Conservation (phyloP, 2,329 filamentous ascomycete species). For the Annulohypoxylon truncatum region DNA sequence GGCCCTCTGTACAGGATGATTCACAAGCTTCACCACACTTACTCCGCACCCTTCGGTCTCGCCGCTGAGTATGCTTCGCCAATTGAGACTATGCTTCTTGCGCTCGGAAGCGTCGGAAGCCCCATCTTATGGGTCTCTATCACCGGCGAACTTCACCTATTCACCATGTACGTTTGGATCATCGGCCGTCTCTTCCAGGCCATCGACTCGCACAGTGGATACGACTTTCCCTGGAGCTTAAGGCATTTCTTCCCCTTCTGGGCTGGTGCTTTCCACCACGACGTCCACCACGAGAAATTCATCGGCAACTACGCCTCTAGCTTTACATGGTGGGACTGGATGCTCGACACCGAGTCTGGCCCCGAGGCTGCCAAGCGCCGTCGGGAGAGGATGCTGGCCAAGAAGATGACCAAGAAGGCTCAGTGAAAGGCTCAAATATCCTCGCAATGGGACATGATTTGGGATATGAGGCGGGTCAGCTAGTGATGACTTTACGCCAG, state of each 20-base stretch:
- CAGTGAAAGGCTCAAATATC: conserved; percentile 56
- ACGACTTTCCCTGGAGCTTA: conserved; percentile 98
- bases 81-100: conserved; percentile 95
- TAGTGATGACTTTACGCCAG: conserved; percentile 11
- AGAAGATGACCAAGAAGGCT: conserved; percentile 71
- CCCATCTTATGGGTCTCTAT: conserved; percentile 87
- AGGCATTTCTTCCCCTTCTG: conserved; percentile 97
- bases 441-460: conserved; percentile 8
- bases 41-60: conserved; percentile 95
- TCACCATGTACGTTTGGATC: conserved; percentile 99
- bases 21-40: conserved; percentile 99
- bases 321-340: conserved; percentile 99
- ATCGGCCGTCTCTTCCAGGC: conserved; percentile 93
- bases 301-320: conserved; percentile 98
- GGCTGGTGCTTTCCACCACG: conserved; percentile 97
- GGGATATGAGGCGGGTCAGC: conserved; percentile 13
- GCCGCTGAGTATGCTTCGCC: conserved; percentile 98
- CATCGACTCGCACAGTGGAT: conserved; percentile 96
- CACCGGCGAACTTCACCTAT: conserved; percentile 88
- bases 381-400: conserved; percentile 79
- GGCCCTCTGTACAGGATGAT: conserved; percentile 95
- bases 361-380: conserved; percentile 86
- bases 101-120: conserved; percentile 83
- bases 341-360: conserved; percentile 92
- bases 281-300: conserved; percentile 97